These are phyloP conservation scores for Picea abies DNA, from an alignment of 83 land plant genomes.

Conservation along the genomic window DNA sequence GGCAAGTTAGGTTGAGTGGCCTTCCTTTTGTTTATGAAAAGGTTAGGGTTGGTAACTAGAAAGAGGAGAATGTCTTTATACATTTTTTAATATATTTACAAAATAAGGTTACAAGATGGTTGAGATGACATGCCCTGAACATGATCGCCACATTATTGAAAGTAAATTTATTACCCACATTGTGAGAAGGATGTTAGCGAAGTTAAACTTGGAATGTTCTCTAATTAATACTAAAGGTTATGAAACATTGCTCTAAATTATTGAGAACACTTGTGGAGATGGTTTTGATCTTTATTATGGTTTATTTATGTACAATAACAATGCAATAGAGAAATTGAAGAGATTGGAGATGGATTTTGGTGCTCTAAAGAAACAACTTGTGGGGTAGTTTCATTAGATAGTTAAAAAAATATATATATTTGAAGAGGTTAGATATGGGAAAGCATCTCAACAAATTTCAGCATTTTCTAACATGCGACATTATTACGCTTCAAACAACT, in stretches of 20 bases:
- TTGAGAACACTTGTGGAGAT: slow-evolving; percentile 29
- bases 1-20: slow-evolving; percentile 48
- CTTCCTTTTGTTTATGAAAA: too few species aligned
- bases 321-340: too few species aligned
- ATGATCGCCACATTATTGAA: slow-evolving; percentile 26
- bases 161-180: background rate
- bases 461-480: background rate
- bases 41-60: background rate
- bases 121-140: slow-evolving; percentile 41
- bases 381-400: too few species aligned
- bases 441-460: background rate
- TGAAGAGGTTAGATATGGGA: slow-evolving; percentile 15
- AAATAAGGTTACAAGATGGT: slow-evolving; percentile 40
- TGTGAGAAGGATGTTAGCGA: background rate
- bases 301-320: too few species aligned
- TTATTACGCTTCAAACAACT: background rate
- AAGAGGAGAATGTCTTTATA: slow-evolving; percentile 35
- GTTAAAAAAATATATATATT: too few species aligned
- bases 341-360: too few species aligned
- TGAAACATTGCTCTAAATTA: slow-evolving; percentile 60
- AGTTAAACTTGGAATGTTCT: too few species aligned
- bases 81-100: slow-evolving; percentile 51
- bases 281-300: too few species aligned
- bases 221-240: background rate
- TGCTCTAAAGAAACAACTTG: background rate